Conservation (phyloP, 2,329 filamentous ascomycete genomes). For the Neonectria ditissima region DNA sequence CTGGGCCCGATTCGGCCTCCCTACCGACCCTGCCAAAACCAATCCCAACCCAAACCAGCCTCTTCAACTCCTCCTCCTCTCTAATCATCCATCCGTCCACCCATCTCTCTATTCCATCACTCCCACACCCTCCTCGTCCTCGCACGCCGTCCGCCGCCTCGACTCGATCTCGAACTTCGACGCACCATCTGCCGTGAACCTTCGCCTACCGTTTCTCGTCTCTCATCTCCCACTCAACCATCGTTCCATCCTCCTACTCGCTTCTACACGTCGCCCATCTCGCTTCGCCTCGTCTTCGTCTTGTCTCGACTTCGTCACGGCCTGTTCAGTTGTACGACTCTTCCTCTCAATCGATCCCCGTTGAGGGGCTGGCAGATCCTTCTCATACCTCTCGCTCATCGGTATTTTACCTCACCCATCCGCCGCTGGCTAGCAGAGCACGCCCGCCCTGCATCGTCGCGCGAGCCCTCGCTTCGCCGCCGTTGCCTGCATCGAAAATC, state of each 20-base stretch:
- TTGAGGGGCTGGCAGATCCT: conserved; percentile 33
- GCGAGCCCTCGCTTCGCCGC: conserved; percentile 24
- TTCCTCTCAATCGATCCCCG: conserved; percentile 28
- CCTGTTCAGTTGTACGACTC: conserved; percentile 25
- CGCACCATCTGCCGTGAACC: conserved; percentile 6
- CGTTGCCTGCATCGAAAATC: conserved; percentile 28
- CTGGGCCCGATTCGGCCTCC: conserved; percentile 24
- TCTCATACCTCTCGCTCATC: conserved; percentile 19
- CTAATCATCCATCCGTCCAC: conserved; percentile 19
- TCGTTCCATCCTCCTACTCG: conserved; percentile 9
- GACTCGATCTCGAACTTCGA: conserved; percentile 12
- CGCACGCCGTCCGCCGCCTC: conserved; percentile 4
- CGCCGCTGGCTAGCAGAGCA: conserved; percentile 11
- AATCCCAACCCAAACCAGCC: conserved; percentile 26
- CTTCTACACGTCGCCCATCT: conserved; percentile 11
- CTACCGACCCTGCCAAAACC: conserved; percentile 28
- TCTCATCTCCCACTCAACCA: conserved; percentile 9
- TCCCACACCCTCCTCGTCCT: conserved; percentile 21
- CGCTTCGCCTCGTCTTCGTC: conserved; percentile 19
- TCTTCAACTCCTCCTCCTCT: conserved; percentile 20
- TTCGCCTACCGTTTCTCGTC: conserved; percentile 1
- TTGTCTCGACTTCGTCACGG: conserved; percentile 15
- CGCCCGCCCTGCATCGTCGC: conserved; percentile 13
- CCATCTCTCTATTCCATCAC: conserved; percentile 12
- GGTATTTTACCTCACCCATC: conserved; percentile 6